phyloP scores from a whole-genome alignment of 1,284 basidiomycete species.

The Ceratobasidium sp. region DNA sequence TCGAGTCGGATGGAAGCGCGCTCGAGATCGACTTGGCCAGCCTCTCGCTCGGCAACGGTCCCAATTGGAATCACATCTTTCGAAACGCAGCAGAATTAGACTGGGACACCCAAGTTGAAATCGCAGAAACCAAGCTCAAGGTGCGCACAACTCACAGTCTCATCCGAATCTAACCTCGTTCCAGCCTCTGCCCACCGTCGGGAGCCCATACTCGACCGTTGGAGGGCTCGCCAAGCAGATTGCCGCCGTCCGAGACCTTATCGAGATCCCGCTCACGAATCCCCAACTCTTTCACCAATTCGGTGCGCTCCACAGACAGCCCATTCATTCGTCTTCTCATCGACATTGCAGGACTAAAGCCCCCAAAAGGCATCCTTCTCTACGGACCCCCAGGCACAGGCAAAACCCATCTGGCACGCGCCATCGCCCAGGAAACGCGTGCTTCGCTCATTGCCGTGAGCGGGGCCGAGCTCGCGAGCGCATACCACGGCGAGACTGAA shows the following conservation, averaged over 20 bases:
- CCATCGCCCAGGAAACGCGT: constrained; percentile 73
- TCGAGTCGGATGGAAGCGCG: constrained; percentile 52
- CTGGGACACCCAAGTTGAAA: constrained; percentile 71
- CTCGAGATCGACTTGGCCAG: constrained; percentile 56
- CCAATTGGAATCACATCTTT: constrained; percentile 63
- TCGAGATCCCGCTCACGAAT: constrained; percentile 92
- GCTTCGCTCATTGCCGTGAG: constrained; percentile 90
- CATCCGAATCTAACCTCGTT: constrained; percentile 43
- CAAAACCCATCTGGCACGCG: constrained; percentile 92
- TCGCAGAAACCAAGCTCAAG: constrained; percentile 53
- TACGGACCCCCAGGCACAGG: constrained; percentile 96
- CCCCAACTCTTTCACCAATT: constrained; percentile 93
- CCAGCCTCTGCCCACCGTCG: constrained; percentile 24
- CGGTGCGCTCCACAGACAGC: constrained; percentile 61
- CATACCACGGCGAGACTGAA: constrained; percentile 98
- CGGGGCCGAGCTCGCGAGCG: constrained; percentile 93
- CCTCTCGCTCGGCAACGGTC: constrained; percentile 60
- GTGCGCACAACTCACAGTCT: constrained; percentile 9
- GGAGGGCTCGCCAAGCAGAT: constrained; percentile 94
- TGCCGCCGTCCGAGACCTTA: constrained; percentile 88
- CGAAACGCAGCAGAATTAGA: constrained; percentile 55
- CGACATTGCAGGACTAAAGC: constrained; percentile 76
- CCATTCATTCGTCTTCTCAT: neutral
- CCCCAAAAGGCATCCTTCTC: constrained; percentile 89
- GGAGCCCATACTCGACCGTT: constrained; percentile 69